Conservation (phyloP, 805 yeast species). For the Debaryomyces tyrocola region DNA sequence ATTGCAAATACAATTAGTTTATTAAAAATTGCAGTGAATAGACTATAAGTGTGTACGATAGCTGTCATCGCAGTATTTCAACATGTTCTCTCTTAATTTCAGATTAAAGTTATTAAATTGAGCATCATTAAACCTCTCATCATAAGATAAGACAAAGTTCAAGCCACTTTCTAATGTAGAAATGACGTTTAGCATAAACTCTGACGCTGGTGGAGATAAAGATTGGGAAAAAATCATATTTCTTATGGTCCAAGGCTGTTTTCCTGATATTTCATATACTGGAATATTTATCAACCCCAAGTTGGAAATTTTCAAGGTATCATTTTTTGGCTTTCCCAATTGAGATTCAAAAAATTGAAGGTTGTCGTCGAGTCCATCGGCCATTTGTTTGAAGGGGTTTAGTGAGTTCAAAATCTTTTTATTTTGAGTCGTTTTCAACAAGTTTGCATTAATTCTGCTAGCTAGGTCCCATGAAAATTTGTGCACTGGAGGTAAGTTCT, state of each 20-base stretch:
- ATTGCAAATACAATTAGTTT: neutral
- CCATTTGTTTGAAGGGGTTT: conserved; percentile 17
- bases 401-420: conserved; percentile 21
- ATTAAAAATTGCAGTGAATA: neutral
- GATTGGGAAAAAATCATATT: conserved; percentile 39
- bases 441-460: conserved; percentile 15
- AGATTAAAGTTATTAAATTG: conserved; percentile 16
- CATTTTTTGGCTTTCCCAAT: conserved; percentile 27
- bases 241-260: conserved; percentile 23
- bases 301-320: conserved; percentile 36
- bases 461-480: conserved; percentile 36
- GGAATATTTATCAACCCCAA: conserved; percentile 32
- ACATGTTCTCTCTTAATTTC: conserved; percentile 17
- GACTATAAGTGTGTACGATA: neutral
- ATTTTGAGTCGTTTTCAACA: conserved; percentile 19
- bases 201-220: conserved; percentile 31
- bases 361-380: conserved; percentile 15
- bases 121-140: conserved; percentile 19
- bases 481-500: conserved; percentile 28
- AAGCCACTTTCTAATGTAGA: conserved; percentile 33
- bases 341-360: conserved; percentile 19
- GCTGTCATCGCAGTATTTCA: conserved; percentile 8
- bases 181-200: conserved; percentile 33
- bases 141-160: conserved; percentile 31
- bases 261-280: conserved; percentile 4